Evolutionary conservation across 225 moss, liverwort and hornwort species (phyloP).

Genomic region (Marchantia paleacea): DNA sequence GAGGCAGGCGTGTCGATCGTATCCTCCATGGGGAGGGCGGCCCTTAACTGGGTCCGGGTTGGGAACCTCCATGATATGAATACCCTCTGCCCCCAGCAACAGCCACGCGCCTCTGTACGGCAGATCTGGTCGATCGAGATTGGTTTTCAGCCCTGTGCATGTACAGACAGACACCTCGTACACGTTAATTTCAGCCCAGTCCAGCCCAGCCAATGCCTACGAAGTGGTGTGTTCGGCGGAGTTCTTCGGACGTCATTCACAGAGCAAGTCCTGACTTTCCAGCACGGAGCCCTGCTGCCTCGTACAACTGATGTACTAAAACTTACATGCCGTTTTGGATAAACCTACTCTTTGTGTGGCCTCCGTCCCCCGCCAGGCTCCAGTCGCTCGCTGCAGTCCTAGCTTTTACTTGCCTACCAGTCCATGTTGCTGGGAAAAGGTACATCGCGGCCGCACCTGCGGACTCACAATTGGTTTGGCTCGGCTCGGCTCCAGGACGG

Average conservation of each 20-base stretch:
- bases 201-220: background rate
- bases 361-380: background rate
- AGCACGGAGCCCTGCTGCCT: background rate
- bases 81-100: conserved; percentile 27
- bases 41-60: conserved; percentile 33
- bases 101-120: conserved; percentile 39
- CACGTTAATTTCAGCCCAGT: background rate
- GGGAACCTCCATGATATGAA: conserved; percentile 41
- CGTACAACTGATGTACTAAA: background rate
- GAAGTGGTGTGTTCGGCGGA: background rate
- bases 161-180: background rate
- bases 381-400: background rate
- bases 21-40: conserved; percentile 39
- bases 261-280: background rate
- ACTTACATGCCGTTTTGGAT: background rate
- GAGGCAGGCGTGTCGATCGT: conserved; percentile 42
- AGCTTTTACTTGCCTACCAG: background rate
- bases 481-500: background rate
- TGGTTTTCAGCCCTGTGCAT: conserved; percentile 27
- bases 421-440: background rate
- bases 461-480: background rate
- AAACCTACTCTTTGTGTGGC: background rate
- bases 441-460: background rate
- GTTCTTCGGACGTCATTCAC: background rate
- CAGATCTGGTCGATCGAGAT: conserved; percentile 34